A percentile compares a stretch with the other conserved stretches of the same genome.
phyloP scores from a whole-genome alignment of 352 stramenopile genomes.

The Phytophthora gonapodyides region DNA sequence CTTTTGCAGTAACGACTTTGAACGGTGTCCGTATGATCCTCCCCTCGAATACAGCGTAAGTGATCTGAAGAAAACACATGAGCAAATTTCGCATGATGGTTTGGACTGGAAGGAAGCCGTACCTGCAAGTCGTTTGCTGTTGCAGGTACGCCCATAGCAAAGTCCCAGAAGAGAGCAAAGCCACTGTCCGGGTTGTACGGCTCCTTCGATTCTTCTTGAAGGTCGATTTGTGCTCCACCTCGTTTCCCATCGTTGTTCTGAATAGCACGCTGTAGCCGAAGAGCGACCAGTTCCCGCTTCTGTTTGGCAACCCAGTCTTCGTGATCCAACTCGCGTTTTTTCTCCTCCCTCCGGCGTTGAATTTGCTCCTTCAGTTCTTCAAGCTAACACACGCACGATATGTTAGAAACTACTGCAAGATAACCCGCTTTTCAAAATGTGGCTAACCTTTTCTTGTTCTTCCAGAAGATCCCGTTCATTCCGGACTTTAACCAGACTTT shows the following conservation, averaged over 20 bases:
- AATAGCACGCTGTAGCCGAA: conserved; percentile 48
- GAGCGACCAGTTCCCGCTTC: conserved; percentile 51
- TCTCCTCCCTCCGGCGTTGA: conserved; percentile 46
- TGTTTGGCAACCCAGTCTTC: conserved; percentile 57
- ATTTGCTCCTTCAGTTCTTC: conserved; percentile 54
- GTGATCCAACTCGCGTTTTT: conserved; percentile 49
- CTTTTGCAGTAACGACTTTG: conserved; percentile 41
- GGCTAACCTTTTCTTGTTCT: conserved; percentile 51
- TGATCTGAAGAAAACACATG: too few species aligned
- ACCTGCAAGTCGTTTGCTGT: conserved; percentile 43
- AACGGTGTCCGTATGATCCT: conserved; percentile 45
- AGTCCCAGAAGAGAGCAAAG: conserved; percentile 59
- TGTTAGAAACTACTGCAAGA: conserved; percentile 4
- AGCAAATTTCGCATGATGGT: background rate
- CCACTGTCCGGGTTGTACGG: conserved; percentile 44
- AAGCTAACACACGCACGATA: conserved; percentile 28
- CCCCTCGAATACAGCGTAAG: conserved; percentile 53
- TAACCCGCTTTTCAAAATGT: too few species aligned
- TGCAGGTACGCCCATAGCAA: conserved; percentile 32
- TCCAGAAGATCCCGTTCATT: conserved; percentile 64
- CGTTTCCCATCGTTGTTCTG: conserved; percentile 25
- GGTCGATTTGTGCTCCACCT: background rate
- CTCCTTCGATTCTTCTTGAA: background rate
- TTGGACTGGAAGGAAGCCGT: background rate
- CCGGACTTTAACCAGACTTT: conserved; percentile 48